These are phyloP conservation scores for Aspergillus tanneri DNA, from an alignment of 2,329 filamentous ascomycete genomes.

Conservation along the genomic window DNA sequence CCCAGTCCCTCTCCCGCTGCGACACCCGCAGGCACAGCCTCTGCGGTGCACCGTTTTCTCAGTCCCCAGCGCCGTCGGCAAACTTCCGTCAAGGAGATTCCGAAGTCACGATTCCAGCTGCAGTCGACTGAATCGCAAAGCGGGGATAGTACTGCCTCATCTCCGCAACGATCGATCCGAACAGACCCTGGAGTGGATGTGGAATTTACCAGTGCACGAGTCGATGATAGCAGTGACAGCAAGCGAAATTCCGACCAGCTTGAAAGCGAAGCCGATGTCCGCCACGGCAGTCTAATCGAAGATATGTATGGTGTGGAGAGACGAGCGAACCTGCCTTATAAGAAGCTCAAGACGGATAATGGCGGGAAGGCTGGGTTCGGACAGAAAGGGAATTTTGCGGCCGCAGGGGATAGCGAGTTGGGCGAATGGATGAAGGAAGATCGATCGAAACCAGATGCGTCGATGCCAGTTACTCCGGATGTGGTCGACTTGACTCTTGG, in stretches of 20 bases:
- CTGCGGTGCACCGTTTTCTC: constrained; percentile 23
- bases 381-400: constrained; percentile 46
- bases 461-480: constrained; percentile 51
- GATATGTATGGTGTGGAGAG: constrained; percentile 72
- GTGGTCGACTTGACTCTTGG: constrained; percentile 49
- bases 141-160: constrained; percentile 10
- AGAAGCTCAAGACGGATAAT: constrained; percentile 61
- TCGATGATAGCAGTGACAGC: constrained; percentile 27
- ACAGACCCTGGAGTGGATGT: constrained; percentile 25
- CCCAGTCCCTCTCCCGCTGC: constrained; percentile 17
- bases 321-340: constrained; percentile 61
- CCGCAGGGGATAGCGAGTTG: constrained; percentile 56
- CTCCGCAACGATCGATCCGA: constrained; percentile 12
- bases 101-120: constrained; percentile 19
- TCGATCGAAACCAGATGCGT: constrained; percentile 42
- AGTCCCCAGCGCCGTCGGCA: constrained; percentile 19
- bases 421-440: constrained; percentile 66
- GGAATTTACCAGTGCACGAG: constrained; percentile 29
- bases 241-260: constrained; percentile 35
- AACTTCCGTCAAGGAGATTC: constrained; percentile 8
- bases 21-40: constrained; percentile 28
- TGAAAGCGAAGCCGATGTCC: constrained; percentile 29
- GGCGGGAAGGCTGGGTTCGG: constrained; percentile 43
- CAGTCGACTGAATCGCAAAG: constrained; percentile 15
- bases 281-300: constrained; percentile 60